Conservation (phyloP, 371 early-diverging fungal genomes). For the Mucor racemosus region DNA sequence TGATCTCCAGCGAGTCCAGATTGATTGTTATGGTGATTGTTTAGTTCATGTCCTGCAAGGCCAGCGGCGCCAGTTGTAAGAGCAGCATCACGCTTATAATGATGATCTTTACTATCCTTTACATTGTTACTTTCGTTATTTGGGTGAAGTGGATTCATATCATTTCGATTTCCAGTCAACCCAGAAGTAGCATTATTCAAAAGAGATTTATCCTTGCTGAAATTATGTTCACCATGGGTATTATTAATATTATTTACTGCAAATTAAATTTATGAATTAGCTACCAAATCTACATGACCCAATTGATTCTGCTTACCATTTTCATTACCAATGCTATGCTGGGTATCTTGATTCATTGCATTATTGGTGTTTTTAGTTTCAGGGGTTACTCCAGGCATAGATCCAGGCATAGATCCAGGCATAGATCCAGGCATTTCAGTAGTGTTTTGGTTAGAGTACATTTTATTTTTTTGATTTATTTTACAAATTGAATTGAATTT, state of each 20-base stretch:
- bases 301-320: not conserved
- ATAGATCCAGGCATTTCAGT: slow-evolving; percentile 13
- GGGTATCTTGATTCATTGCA: not conserved
- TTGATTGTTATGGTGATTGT: not conserved
- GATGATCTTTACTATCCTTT: not conserved
- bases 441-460: slow-evolving; percentile 6
- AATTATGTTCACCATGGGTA: not conserved
- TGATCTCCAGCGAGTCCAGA: not conserved
- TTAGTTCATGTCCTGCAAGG: slow-evolving; percentile 15
- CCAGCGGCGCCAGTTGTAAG: slow-evolving; percentile 18
- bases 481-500: not conserved
- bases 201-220: not conserved
- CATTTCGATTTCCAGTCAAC: not conserved
- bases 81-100: slow-evolving; percentile 17
- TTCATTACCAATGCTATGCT: not conserved
- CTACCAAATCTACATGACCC: not conserved
- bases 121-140: not conserved
- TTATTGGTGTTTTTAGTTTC: not conserved
- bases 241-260: not conserved
- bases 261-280: not conserved
- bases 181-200: not conserved
- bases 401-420: slow-evolving; percentile 3
- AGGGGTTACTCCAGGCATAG: slow-evolving; percentile 5
- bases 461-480: not conserved
- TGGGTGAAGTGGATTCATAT: not conserved